Evolutionary conservation across 108 stramenopile genomes (phyloP).

Genomic region (Licmophora abbreviata): DNA sequence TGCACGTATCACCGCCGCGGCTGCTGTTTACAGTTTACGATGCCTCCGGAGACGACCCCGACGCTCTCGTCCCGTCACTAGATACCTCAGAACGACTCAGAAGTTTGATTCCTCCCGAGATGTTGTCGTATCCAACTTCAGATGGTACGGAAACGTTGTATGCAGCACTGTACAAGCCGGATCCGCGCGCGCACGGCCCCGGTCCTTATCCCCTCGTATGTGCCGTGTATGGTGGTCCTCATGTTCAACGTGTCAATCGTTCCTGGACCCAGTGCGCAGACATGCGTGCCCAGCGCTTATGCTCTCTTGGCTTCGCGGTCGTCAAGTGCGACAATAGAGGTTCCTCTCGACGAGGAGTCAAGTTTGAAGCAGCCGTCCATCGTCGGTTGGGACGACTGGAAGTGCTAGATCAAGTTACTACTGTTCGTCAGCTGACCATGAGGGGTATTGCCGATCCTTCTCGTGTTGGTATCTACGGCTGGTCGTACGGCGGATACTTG

Average conservation of each 20-base stretch:
- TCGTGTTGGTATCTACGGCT: constrained; percentile 89
- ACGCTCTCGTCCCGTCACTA: constrained; percentile 6
- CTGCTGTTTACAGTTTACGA: constrained; percentile 32
- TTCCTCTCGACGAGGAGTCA: constrained; percentile 73
- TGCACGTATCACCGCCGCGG: background rate
- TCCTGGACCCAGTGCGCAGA: constrained; percentile 78
- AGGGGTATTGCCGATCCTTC: constrained; percentile 68
- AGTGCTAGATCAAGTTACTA: constrained; percentile 87
- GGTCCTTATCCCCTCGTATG: constrained; percentile 86
- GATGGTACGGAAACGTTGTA: constrained; percentile 57
- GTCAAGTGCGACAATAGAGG: constrained; percentile 95
- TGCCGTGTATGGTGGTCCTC: constrained; percentile 93
- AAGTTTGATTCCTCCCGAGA: constrained; percentile 37
- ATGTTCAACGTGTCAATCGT: constrained; percentile 79
- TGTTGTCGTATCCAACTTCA: constrained; percentile 49
- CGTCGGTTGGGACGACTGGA: constrained; percentile 75
- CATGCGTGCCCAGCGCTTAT: constrained; percentile 79
- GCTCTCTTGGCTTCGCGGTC: constrained; percentile 80
- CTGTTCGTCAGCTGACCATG: constrained; percentile 48
- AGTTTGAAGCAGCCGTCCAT: constrained; percentile 80
- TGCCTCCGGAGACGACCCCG: background rate
- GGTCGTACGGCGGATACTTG: constrained; percentile 95
- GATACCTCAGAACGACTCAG: constrained; percentile 25
- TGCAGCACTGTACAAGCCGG: constrained; percentile 77
- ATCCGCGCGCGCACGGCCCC: constrained; percentile 49